phyloP scores from a whole-genome alignment of 2,329 filamentous ascomycete genomes.

The Aspergillus vadensis region DNA sequence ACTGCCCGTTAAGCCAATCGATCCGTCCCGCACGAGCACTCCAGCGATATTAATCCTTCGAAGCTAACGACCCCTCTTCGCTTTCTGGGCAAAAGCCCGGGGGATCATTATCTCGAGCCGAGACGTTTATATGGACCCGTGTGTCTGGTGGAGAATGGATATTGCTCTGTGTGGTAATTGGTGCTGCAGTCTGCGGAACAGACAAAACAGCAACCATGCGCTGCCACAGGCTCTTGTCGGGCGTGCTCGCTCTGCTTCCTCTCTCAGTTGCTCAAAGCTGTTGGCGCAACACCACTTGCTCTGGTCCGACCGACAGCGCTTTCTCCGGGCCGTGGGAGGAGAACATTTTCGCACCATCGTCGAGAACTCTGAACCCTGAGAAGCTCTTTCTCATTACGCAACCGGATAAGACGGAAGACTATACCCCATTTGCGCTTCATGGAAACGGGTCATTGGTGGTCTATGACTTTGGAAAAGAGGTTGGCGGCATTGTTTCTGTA shows the following conservation, averaged over 20 bases:
- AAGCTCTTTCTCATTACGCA: conserved; percentile 16
- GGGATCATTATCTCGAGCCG: background rate
- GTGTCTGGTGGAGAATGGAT: background rate
- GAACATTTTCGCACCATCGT: conserved; percentile 59
- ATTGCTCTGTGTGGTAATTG: conserved; percentile 11
- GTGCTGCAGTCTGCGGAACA: background rate
- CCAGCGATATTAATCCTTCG: conserved; percentile 6
- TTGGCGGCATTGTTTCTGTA: conserved; percentile 59
- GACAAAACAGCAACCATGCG: background rate
- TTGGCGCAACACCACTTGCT: conserved; percentile 60
- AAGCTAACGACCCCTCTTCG: conserved; percentile 11
- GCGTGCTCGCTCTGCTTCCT: conserved; percentile 20
- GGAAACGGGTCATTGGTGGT: conserved; percentile 57
- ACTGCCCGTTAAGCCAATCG: background rate
- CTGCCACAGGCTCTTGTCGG: conserved; percentile 16
- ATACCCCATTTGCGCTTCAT: conserved; percentile 32
- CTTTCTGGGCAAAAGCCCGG: conserved; percentile 11
- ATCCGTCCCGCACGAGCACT: conserved; percentile 3
- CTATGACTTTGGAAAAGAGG: conserved; percentile 62
- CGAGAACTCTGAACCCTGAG: conserved; percentile 53
- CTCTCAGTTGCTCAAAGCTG: conserved; percentile 39
- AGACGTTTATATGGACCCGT: background rate
- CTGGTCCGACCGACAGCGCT: conserved; percentile 50
- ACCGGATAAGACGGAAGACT: conserved; percentile 23
- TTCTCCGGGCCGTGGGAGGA: conserved; percentile 62